Base-by-base conservation (phyloP, 345 rosid genomes). In the Syzygium grande region DNA sequence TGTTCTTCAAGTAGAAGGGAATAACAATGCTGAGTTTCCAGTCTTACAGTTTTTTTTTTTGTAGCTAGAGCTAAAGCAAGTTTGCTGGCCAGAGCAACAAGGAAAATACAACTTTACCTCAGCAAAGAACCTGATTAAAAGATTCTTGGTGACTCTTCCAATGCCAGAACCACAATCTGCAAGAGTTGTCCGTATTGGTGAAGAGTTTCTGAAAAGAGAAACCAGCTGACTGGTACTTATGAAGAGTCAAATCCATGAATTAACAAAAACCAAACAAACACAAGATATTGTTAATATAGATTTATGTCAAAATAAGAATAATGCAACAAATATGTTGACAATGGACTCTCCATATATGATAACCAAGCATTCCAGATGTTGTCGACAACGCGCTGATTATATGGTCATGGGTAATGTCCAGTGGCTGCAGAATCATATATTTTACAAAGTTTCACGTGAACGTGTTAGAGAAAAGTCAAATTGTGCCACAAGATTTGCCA, bases 151-250 rank as follows among this genome's bases (percentile, higher is more conserved):
- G 87, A 98, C 91, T 89, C 99, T 94, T 77, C 99, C 99, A 89
- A 96, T 92, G 51, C 99, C 99, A 88, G 97, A 95, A 85, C 99
- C 99, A 91, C 99, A 98, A 92, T 96, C 99, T 98, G 94, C 92
- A 94, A 55, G 56, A 25, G 51, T 86, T 63, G 11, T 84, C 85
- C 27, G 4, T 7, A 52, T 46, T 16, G 38, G 52, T 68, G 73
- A 77, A 61, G 43, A 29, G 23, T 58, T 54, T 65, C 86, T 43
- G 34, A n/a, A 63, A 84, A 38, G 80, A 73, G 15, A 73, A 73
- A 38, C 80, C 38, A 73, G 80, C 49, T 38, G 49, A 73, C 80
- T 73, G 27, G 80, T 38, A 38, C 80, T 73, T 38, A 9, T 73
- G 80, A 73, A 38, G 25, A 16, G 49, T 73, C 80, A 73, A 73